These are phyloP conservation scores for Protomyces macrosporus DNA, from an alignment of 1,139 yeast genomes.

Conservation along the genomic window DNA sequence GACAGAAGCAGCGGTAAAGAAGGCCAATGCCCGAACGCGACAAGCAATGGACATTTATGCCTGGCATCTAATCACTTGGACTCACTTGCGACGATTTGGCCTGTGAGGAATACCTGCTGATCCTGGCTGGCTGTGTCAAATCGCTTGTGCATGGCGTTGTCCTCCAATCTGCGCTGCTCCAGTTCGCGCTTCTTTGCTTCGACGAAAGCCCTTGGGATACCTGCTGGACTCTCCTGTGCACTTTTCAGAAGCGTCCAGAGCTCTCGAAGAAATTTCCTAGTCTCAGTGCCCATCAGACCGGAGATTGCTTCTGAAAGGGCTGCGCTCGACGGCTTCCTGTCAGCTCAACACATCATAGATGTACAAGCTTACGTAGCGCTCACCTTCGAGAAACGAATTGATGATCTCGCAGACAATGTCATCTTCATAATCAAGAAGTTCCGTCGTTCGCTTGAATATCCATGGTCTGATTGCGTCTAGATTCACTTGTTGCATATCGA, in stretches of 20 bases:
- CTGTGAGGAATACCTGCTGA: too few relatives aligned
- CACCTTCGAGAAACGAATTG: slow-evolving; percentile 26
- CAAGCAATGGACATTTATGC: too few relatives aligned
- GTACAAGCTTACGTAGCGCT: neutral
- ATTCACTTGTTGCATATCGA: slow-evolving; percentile 30
- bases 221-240: slow-evolving; percentile 35
- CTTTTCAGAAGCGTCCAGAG: slow-evolving; percentile 35
- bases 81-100: too few relatives aligned
- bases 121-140: too few relatives aligned
- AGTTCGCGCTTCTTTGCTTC: slow-evolving; percentile 33
- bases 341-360: too few relatives aligned
- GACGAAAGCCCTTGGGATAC: slow-evolving; percentile 34
- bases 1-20: too few relatives aligned
- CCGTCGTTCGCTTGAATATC: slow-evolving; percentile 30
- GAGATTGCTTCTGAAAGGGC: too few relatives aligned
- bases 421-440: slow-evolving; percentile 28
- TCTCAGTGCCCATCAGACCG: neutral
- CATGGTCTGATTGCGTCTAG: slow-evolving; percentile 31
- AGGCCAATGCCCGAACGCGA: too few relatives aligned
- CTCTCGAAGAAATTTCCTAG: slow-evolving; percentile 33
- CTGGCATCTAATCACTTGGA: too few relatives aligned
- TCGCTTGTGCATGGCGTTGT: neutral
- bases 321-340: too few relatives aligned
- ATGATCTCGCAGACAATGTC: slow-evolving; percentile 31
- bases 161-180: slow-evolving; percentile 5